Conservation (phyloP, 2,329 filamentous ascomycete genomes). For the Corinectria fuckeliana region DNA sequence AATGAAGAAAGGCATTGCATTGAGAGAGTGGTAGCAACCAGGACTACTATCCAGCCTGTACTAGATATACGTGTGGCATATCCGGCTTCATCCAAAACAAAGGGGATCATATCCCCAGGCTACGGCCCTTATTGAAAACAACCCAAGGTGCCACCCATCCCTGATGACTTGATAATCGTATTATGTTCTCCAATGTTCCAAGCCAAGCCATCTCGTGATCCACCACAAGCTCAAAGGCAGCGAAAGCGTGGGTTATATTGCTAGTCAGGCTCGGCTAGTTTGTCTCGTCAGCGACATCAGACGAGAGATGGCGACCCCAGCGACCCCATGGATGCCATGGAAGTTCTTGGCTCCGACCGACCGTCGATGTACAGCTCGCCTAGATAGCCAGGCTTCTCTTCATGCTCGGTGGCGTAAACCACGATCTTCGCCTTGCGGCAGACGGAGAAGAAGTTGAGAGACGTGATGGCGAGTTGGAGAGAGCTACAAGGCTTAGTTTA, state of each 20-base stretch:
- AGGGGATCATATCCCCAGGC: not conserved
- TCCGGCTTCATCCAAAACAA: slow-evolving; percentile 2
- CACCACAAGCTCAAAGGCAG: not conserved
- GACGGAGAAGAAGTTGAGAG: slow-evolving; percentile 26
- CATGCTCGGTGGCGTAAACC: slow-evolving; percentile 26
- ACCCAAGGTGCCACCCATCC: not conserved
- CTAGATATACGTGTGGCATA: not conserved
- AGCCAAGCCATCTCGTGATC: not conserved
- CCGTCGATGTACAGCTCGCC: slow-evolving; percentile 29
- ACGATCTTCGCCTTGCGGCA: slow-evolving; percentile 29
- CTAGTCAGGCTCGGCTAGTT: not conserved
- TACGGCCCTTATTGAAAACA: not conserved
- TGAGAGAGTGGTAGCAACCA: not conserved
- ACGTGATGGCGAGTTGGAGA: slow-evolving; percentile 20
- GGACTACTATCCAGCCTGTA: not conserved
- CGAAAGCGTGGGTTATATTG: not conserved
- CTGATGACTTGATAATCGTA: not conserved
- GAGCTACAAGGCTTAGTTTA: slow-evolving; percentile 10
- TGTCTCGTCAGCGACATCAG: slow-evolving; percentile 1
- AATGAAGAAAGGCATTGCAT: not conserved
- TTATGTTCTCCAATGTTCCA: not conserved
- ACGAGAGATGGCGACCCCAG: slow-evolving; percentile 13
- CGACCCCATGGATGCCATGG: slow-evolving; percentile 8
- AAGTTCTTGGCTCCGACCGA: slow-evolving; percentile 27
- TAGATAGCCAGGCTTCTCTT: slow-evolving; percentile 14